These are phyloP conservation scores for Diaporthe amygdali DNA, from an alignment of 2,329 filamentous ascomycete species.

Conservation along the genomic window DNA sequence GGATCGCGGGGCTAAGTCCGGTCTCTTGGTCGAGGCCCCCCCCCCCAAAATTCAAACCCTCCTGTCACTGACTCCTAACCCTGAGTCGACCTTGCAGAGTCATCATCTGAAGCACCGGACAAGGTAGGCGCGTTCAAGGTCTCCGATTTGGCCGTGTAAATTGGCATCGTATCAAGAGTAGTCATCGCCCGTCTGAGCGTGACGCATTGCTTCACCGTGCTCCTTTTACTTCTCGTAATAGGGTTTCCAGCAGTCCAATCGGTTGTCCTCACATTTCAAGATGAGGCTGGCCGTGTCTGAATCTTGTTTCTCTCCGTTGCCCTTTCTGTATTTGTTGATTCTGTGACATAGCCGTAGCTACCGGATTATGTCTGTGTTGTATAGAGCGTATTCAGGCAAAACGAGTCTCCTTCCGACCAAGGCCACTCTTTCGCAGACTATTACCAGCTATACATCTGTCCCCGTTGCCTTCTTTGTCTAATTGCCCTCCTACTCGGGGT, in stretches of 20 bases:
- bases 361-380: not conserved
- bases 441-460: not conserved
- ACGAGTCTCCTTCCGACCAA: not conserved
- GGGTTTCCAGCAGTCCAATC: slow-evolving; percentile 6
- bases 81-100: not conserved
- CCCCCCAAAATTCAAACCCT: not conserved
- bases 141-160: slow-evolving; percentile 16
- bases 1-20: not conserved
- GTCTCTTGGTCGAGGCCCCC: not conserved
- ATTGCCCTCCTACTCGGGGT: not conserved
- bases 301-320: not conserved
- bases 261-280: not conserved
- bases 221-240: slow-evolving; percentile 3
- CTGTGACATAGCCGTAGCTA: not conserved
- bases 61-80: not conserved
- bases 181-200: slow-evolving; percentile 3
- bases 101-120: not conserved
- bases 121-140: not conserved
- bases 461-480: not conserved
- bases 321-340: not conserved
- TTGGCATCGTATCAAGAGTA: slow-evolving; percentile 11
- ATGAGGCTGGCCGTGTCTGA: slow-evolving; percentile 10
- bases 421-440: not conserved
- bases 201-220: not conserved
- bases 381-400: not conserved